These are phyloP conservation scores for Tausonia pullulans DNA, from an alignment of 1,284 basidiomycete species.

Conservation along the genomic window DNA sequence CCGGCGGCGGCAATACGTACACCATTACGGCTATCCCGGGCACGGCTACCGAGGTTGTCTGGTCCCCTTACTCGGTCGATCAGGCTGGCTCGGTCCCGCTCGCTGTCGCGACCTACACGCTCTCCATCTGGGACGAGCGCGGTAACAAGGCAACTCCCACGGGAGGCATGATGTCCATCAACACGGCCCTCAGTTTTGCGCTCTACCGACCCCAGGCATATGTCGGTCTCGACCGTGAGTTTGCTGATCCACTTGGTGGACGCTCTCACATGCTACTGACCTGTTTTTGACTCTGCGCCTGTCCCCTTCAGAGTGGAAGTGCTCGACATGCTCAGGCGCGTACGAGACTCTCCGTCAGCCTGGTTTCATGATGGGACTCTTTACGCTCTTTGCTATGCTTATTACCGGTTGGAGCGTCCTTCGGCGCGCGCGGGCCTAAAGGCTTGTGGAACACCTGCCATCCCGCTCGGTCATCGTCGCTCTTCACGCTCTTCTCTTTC, in stretches of 20 bases:
- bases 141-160: constrained; percentile 49
- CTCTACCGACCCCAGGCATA: constrained; percentile 72
- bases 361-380: constrained; percentile 50
- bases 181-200: constrained; percentile 62
- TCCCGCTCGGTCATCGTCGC: too few relatives aligned
- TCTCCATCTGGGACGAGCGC: constrained; percentile 66
- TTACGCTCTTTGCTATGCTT: constrained; percentile 58
- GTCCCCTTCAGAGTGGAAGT: constrained; percentile 55
- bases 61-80: constrained; percentile 72
- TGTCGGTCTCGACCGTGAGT: constrained; percentile 58
- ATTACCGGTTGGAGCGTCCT: constrained; percentile 58
- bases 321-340: constrained; percentile 50
- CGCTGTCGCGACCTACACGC: constrained; percentile 59
- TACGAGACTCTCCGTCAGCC: constrained; percentile 45
- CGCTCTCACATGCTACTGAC: constrained; percentile 12
- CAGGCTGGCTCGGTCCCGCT: constrained; percentile 56
- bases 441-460: too few relatives aligned
- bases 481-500: too few relatives aligned
- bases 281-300: constrained; percentile 1
- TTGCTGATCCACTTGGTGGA: constrained; percentile 10
- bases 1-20: constrained; percentile 72
- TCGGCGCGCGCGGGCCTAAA: constrained; percentile 26
- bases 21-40: constrained; percentile 61
- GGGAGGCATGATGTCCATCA: constrained; percentile 59
- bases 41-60: constrained; percentile 56